Evolutionary conservation across 2,329 filamentous ascomycete species (phyloP), one percentile per base, ranked within the genome.

Genomic region (Pseudogymnoascus sp.): DNA sequence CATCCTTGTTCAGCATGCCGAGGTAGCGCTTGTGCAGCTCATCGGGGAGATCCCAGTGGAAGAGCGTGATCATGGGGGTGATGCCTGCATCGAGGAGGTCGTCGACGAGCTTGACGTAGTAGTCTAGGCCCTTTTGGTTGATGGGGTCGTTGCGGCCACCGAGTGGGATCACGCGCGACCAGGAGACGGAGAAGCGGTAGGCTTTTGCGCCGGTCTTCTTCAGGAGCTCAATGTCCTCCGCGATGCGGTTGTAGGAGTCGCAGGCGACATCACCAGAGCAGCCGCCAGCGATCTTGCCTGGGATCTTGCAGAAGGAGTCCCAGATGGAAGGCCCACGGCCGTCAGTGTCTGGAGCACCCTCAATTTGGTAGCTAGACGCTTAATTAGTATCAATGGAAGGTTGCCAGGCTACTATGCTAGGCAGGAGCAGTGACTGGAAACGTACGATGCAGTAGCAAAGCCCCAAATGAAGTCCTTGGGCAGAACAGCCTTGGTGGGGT

Each of bases 11-110:
- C 69, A 95, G 78, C 63, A 92, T 82, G 19, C 92, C 92, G 25
- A 89, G 89, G 75, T 96, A 96, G 65, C 90, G 86, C 79, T 89
- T 85, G 72, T 96, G 84, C 19, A 96, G 81, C 65, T 79, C 87
- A 70, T 92, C 86, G 2, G 92, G 92, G 7, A 95, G 81, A 77
- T 96, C 92, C 91, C 92, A 96, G 77, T 96, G 92, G 76, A 89
- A 90, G 14, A 96, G 80, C 3, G 92, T 96, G 72, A 96, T 84
- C 75, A 95, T 86, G 1, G 92, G 92, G 21, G 81, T 84, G 71
- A 96, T 95, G 65, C 87, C 90, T 5, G 87, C 90, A 4, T 82
- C 89, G 51, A 89, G 81, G 61, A 96, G 81, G 72, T 90, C 89
- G 73, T 95, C 89, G 48, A 92, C 86, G 67, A 96, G 88, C 71